Evolutionary conservation across 352 stramenopile species (phyloP).

Genomic region (Globisporangium camurandrum): DNA sequence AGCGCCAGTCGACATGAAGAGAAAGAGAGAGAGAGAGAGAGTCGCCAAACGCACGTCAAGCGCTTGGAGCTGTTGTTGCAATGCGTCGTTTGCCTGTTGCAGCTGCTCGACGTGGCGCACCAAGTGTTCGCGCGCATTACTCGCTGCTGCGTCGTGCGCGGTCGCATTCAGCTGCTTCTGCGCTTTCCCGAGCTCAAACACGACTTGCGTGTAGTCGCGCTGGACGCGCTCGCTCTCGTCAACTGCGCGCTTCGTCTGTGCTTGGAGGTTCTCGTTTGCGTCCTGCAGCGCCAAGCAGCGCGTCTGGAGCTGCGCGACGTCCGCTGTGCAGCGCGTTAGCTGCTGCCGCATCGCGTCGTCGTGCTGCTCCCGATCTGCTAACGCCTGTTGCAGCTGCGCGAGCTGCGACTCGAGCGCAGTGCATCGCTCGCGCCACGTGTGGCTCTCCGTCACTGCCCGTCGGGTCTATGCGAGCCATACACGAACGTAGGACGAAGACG

Average conservation of each 20-base stretch:
- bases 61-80: slow-evolving; percentile 20
- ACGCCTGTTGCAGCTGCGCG: slow-evolving; percentile 8
- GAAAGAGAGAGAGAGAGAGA: too few species aligned
- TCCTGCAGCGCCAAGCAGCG: slow-evolving; percentile 24
- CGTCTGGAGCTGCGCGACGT: slow-evolving; percentile 17
- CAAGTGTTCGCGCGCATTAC: slow-evolving; percentile 21
- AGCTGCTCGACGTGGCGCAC: slow-evolving; percentile 30
- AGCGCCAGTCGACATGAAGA: too few species aligned
- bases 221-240: slow-evolving; percentile 36
- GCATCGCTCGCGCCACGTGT: slow-evolving; percentile 15
- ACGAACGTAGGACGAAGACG: neutral
- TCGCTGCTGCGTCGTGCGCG: slow-evolving; percentile 21
- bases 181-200: slow-evolving; percentile 35
- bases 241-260: slow-evolving; percentile 20
- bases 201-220: slow-evolving; percentile 41
- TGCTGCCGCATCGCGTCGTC: slow-evolving; percentile 16
- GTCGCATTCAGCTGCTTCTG: slow-evolving; percentile 37
- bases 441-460: slow-evolving; percentile 8
- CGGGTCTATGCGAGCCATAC: slow-evolving; percentile 6
- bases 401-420: slow-evolving; percentile 17
- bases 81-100: slow-evolving; percentile 21
- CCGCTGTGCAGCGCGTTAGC: slow-evolving; percentile 19
- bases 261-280: slow-evolving; percentile 25
- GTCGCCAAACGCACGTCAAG: slow-evolving; percentile 13
- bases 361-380: slow-evolving; percentile 22